Base-by-base conservation (phyloP, 768 basidiomycete genomes). In the Mycena crocata region DNA sequence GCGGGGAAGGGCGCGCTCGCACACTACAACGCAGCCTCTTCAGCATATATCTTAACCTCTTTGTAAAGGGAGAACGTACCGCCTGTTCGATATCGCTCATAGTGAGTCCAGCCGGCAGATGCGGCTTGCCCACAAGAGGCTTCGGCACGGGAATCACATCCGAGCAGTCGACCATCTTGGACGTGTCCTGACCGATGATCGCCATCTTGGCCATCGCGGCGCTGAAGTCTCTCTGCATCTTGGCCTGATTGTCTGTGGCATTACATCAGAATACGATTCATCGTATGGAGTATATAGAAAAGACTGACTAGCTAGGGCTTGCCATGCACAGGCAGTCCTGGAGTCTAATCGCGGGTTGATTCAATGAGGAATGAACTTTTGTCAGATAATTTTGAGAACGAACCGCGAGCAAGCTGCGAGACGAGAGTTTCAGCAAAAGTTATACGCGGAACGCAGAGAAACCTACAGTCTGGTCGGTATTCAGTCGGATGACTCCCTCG, bases 321-420 rank as follows among this genome's bases (percentile, higher is more conserved):
- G 80, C 80, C 80, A 81, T 39, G 64, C 56, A 71, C 80, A 81
- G 9, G 80, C 76, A 17, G 80, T 81, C 40, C 79, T 75, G 23
- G 71, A 55, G 64, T 81, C 79, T 71, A 34, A n/a, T n/a, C 8
- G 6, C 2, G 1, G 74, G 74, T 7, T 74, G 71, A 72, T 60
- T 74, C 57, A 72, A 74, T 30, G 75, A 72, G 39, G 55, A 57
- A 9, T 77, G 67, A n/a, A 34, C 21, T n/a, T n/a, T n/a, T n/a
- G n/a, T n/a, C n/a, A n/a, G n/a, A n/a, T n/a, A n/a, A n/a, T n/a
- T n/a, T n/a, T n/a, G 15, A 17, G 9, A 15, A 51, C 57, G 37
- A 23, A 64, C 62, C 68, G 35, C 71, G 73, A 15, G 73, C 73
- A 48, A 74, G 67, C 69, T 71, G 40, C 1, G 24, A 59, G 19